Base-by-base conservation (phyloP, 2,329 filamentous ascomycete species). In the Microdochium paspali region DNA sequence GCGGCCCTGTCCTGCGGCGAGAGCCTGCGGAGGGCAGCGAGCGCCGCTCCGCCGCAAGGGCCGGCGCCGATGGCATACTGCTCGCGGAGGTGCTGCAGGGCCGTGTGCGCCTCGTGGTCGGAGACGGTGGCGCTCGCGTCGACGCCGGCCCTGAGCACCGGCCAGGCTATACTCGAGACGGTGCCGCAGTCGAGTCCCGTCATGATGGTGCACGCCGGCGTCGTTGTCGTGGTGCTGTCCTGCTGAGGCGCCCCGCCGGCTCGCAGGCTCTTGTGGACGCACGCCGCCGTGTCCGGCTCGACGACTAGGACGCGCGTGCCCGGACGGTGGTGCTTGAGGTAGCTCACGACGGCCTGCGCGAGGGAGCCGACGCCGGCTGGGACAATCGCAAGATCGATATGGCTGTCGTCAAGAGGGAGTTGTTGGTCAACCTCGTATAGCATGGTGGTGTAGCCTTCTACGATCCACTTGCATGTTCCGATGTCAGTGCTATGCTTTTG, bases 371-470 rank as follows among this genome's bases (percentile, higher is more conserved):
- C 85, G 0, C 86, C 86, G 1, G 86, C 82, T 0, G 85, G 82
- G 0, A 74, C 73, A 13, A 90, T 61, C 24, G 82, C 71, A 3
- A 77, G 62, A 12, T 72, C 66, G 1, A 83, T 56, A n/a, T n/a
- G n/a, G n/a, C n/a, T n/a, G n/a, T n/a, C n/a, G n/a, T n/a, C n/a
- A n/a, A n/a, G n/a, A n/a, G n/a, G n/a, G n/a, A n/a, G n/a, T 56
- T 89, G 84, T 20, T 69, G 59, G 45, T 87, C 83, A 1, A 79
- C 67, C 58, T 90, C 87, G 7, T 62, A 58, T 53, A 89, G 67
- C 74, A 90, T 82, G 0, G 84, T 88, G 4, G 70, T 71, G 56
- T 90, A 90, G 0, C 86, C 87, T 47, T 90, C 80, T 0, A 87
- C 82, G 20, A 90, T 84, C 83, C 83, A 89, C 61, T 77, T 42